A percentile compares a stretch with the other conserved stretches of the same genome.
These are phyloP conservation scores for Yarrowia osloensis DNA, from an alignment of 805 yeast species.

Conservation along the genomic window DNA sequence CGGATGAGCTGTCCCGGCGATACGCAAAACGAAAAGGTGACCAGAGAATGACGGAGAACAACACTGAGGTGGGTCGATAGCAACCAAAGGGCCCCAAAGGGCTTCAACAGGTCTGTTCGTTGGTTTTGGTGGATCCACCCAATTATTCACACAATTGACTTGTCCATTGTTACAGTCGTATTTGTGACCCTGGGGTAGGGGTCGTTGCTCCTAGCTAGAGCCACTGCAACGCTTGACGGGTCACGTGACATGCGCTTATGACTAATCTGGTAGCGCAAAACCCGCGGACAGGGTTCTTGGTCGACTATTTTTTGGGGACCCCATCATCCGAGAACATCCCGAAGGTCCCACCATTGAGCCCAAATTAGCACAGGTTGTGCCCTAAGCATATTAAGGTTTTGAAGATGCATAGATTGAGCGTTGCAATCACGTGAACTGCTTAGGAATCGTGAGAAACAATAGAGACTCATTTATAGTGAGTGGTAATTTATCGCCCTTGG, in stretches of 20 bases:
- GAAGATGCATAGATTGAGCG: conserved; percentile 10
- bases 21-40: not conserved
- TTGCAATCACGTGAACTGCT: conserved; percentile 6
- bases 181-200: not conserved
- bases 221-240: not conserved
- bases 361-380: not conserved
- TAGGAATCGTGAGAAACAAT: not conserved
- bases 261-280: not conserved
- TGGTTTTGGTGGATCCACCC: too few species aligned
- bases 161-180: not conserved
- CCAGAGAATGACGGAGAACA: not conserved
- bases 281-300: not conserved
- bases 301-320: not conserved
- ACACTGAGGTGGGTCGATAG: not conserved
- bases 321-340: not conserved
- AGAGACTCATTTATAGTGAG: not conserved
- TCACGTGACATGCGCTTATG: not conserved
- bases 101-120: too few species aligned
- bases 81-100: not conserved
- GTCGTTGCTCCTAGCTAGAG: too few species aligned
- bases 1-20: not conserved
- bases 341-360: not conserved
- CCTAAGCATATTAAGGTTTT: not conserved
- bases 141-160: too few species aligned
- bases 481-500: not conserved